These are phyloP conservation scores for Rhizophora apiculata DNA, from an alignment of 345 rosid species.

Conservation along the genomic window DNA sequence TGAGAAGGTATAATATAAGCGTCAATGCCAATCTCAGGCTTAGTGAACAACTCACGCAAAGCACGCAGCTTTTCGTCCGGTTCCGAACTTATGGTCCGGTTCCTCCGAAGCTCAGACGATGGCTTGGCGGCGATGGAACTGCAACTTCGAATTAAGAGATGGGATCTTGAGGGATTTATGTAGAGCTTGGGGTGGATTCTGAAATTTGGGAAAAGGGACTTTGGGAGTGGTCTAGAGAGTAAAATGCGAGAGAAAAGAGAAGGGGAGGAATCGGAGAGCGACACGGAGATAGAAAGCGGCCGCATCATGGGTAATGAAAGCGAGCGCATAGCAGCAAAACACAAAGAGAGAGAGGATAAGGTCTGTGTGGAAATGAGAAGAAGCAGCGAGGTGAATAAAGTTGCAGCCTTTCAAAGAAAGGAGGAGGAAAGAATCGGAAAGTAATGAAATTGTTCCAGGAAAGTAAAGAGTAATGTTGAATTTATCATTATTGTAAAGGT, in stretches of 20 bases:
- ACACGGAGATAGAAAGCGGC: conserved; percentile 42
- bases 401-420: no score
- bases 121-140: conserved; percentile 68
- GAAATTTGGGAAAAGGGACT: conserved; percentile 30
- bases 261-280: conserved; percentile 34
- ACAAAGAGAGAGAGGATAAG: conserved; percentile 3
- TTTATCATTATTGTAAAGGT: no score
- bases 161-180: conserved; percentile 21
- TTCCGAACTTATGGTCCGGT: conserved; percentile 25
- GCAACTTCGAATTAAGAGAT: conserved; percentile 38
- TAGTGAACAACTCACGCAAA: conserved; percentile 57
- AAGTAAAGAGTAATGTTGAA: fast-evolving
- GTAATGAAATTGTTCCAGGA: no score
- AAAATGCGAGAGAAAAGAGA: conserved; percentile 25
- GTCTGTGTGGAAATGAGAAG: not conserved
- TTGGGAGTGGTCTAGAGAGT: conserved; percentile 35
- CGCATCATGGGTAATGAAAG: conserved; percentile 43
- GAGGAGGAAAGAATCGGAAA: no score
- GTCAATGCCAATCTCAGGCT: conserved; percentile 74
- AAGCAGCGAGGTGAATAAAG: no score
- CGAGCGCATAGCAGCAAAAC: conserved; percentile 30
- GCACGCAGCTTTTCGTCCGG: conserved; percentile 71
- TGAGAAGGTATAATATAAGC: conserved; percentile 96
- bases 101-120: conserved; percentile 57
- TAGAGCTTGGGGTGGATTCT: conserved; percentile 19